phyloP scores from a whole-genome alignment of 2,329 filamentous ascomycete species.

The Fusarium fracticaudum region DNA sequence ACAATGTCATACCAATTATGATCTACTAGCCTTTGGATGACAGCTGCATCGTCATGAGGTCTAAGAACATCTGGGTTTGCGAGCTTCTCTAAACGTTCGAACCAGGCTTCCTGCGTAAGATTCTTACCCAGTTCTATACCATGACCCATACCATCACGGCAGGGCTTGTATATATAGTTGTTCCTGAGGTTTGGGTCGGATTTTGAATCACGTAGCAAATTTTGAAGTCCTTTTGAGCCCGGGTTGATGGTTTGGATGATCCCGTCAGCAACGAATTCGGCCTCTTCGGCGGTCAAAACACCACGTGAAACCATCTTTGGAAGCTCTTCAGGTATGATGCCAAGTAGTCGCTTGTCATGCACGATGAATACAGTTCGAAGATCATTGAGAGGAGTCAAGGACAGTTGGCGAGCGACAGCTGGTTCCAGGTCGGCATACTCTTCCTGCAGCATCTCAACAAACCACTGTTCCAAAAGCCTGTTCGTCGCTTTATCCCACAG shows the following conservation, averaged over 20 bases:
- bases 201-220: not conserved
- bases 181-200: not conserved
- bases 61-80: not conserved
- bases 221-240: not conserved
- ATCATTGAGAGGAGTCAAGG: slow-evolving; percentile 18
- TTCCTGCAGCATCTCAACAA: slow-evolving; percentile 21
- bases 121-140: slow-evolving; percentile 19
- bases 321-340: slow-evolving; percentile 25
- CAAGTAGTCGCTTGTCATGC: slow-evolving; percentile 22
- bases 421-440: slow-evolving; percentile 12
- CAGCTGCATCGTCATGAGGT: slow-evolving; percentile 18
- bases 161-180: slow-evolving; percentile 18
- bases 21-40: slow-evolving; percentile 22
- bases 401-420: slow-evolving; percentile 7
- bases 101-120: slow-evolving; percentile 11
- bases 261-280: not conserved
- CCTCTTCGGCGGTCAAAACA: slow-evolving; percentile 14
- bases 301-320: slow-evolving; percentile 7
- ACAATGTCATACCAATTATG: slow-evolving; percentile 26
- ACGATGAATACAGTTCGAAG: slow-evolving; percentile 26
- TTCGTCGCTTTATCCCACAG: slow-evolving; percentile 3
- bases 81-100: not conserved
- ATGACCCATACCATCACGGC: slow-evolving; percentile 17
- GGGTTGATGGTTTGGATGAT: slow-evolving; percentile 14
- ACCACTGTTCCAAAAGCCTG: slow-evolving; percentile 6